Conservation (phyloP, 192 early-diverging fungal genomes). For the Kappamyces sp. region DNA sequence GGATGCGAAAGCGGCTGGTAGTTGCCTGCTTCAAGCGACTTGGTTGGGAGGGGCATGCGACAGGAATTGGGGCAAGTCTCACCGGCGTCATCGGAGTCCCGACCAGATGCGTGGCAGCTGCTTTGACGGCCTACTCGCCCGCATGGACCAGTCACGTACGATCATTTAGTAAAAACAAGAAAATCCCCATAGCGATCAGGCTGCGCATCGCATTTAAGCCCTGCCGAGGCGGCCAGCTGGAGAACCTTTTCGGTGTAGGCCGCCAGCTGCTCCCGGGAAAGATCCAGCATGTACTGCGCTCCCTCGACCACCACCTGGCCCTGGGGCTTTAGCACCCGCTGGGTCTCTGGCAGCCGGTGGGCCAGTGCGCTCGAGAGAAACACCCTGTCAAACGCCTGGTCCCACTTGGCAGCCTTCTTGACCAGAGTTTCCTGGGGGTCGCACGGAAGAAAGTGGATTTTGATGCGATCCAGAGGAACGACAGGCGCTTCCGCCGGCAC, state of each 20-base stretch:
- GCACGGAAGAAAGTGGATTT: slow-evolving; percentile 19
- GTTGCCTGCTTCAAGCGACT: no score
- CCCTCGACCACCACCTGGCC: slow-evolving; percentile 26
- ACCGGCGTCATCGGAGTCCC: no score
- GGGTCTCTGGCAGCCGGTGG: slow-evolving; percentile 24
- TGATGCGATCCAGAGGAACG: slow-evolving; percentile 5
- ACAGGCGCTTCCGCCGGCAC: neutral
- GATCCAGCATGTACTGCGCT: slow-evolving; percentile 21
- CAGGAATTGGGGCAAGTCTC: no score
- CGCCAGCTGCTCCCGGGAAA: slow-evolving; percentile 12
- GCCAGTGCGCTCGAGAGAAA: slow-evolving; percentile 25
- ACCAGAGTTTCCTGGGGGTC: slow-evolving; percentile 6
- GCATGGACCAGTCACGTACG: no score
- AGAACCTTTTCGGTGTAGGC: slow-evolving; percentile 16
- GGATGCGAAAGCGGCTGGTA: no score
- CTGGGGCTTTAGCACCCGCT: slow-evolving; percentile 3
- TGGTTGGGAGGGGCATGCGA: no score
- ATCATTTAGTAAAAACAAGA: no score
- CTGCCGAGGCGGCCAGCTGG: slow-evolving; percentile 14
- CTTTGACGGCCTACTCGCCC: no score
- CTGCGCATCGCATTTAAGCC: neutral
- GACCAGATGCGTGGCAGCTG: no score
- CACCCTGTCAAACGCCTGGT: slow-evolving; percentile 24
- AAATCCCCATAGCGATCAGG: no score
- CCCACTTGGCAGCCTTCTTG: slow-evolving; percentile 9